Evolutionary conservation across 2,329 filamentous ascomycete species (phyloP).

Genomic region (Fusarium duplospermum): DNA sequence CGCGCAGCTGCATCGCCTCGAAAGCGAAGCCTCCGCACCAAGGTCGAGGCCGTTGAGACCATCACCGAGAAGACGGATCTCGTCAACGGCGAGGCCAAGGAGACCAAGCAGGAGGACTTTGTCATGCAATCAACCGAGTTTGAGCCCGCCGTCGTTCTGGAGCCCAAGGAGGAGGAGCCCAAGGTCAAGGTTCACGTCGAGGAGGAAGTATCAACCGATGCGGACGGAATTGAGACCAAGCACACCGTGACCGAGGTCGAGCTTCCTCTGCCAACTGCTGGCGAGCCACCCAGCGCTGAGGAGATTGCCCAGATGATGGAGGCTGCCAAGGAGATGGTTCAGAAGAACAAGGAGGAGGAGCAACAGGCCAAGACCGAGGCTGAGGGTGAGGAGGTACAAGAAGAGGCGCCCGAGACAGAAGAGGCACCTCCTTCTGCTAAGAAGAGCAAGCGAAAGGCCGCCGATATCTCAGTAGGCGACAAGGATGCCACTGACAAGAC

Average conservation of each 20-base stretch:
- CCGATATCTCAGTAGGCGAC: constrained; percentile 76
- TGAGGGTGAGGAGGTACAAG: constrained; percentile 56
- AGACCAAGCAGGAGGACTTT: constrained; percentile 48
- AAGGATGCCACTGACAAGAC: constrained; percentile 54
- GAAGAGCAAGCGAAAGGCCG: constrained; percentile 79
- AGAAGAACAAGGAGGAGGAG: constrained; percentile 66
- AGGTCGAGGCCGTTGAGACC: constrained; percentile 53
- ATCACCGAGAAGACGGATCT: constrained; percentile 44
- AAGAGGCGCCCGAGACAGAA: constrained; percentile 51
- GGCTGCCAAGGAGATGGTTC: constrained; percentile 89
- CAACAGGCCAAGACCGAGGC: constrained; percentile 53
- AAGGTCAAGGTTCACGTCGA: constrained; percentile 78
- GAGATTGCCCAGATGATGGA: constrained; percentile 87
- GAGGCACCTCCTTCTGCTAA: constrained; percentile 55
- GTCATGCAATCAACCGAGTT: constrained; percentile 62
- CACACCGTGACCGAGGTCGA: constrained; percentile 81
- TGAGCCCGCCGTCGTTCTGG: constrained; percentile 61
- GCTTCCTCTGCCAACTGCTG: constrained; percentile 69
- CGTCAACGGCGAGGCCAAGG: constrained; percentile 47
- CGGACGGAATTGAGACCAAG: constrained; percentile 72
- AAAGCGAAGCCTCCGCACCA: constrained; percentile 62
- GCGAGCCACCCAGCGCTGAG: constrained; percentile 78
- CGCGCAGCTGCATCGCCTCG: constrained; percentile 64
- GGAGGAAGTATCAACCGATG: constrained; percentile 67
- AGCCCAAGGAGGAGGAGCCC: constrained; percentile 65